phyloP scores from a whole-genome alignment of 2,329 filamentous ascomycete species.

The Fusarium cicatricum region DNA sequence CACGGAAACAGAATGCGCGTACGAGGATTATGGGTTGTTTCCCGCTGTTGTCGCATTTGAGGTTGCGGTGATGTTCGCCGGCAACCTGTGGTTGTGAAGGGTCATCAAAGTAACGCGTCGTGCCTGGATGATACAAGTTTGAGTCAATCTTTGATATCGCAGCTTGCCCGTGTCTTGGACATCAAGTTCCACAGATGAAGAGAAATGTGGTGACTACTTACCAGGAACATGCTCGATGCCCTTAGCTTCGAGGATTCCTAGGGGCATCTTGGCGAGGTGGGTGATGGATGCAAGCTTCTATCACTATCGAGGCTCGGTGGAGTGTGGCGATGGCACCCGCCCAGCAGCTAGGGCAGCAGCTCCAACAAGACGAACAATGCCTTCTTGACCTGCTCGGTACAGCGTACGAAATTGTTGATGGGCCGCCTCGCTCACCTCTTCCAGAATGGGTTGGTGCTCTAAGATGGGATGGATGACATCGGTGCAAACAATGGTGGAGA shows the following conservation, averaged over 20 bases:
- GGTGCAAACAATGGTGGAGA: neutral
- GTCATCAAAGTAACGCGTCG: slow-evolving; percentile 71
- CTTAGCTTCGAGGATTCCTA: slow-evolving; percentile 77
- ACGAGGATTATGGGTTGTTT: slow-evolving; percentile 79
- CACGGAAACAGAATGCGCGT: slow-evolving; percentile 23
- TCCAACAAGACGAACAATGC: neutral
- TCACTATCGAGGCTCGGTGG: slow-evolving; percentile 5
- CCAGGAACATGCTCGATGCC: slow-evolving; percentile 77
- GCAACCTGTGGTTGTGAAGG: slow-evolving; percentile 57
- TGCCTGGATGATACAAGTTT: slow-evolving; percentile 53
- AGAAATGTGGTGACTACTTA: slow-evolving; percentile 49
- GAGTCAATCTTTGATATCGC: slow-evolving; percentile 6
- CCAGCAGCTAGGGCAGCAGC: neutral
- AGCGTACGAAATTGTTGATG: neutral
- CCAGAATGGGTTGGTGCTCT: slow-evolving; percentile 6
- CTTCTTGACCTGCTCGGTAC: neutral
- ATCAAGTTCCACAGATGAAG: neutral
- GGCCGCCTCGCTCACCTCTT: slow-evolving; percentile 14
- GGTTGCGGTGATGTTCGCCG: slow-evolving; percentile 51
- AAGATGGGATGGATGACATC: neutral
- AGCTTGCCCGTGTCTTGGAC: neutral
- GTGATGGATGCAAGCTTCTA: slow-evolving; percentile 9
- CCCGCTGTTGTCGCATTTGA: slow-evolving; percentile 79
- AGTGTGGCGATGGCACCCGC: slow-evolving; percentile 25
- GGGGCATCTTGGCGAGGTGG: slow-evolving; percentile 46